Conservation (phyloP, 2,329 filamentous ascomycete genomes). For the Sphaerulina vaccinii region DNA sequence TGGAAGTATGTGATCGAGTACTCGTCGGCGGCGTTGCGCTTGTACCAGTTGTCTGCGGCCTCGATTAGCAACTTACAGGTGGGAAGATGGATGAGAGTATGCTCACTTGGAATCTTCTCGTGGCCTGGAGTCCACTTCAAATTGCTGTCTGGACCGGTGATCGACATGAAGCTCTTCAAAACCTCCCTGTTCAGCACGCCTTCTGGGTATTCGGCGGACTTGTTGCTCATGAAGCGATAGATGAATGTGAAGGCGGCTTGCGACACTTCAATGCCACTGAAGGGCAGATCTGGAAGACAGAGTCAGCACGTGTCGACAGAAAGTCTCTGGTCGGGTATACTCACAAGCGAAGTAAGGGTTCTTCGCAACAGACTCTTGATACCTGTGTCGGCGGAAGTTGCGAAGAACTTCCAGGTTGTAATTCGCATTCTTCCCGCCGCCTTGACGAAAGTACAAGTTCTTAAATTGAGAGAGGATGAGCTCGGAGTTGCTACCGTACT, state of each 20-base stretch:
- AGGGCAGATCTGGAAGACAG: no score
- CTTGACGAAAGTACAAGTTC: conserved; percentile 30
- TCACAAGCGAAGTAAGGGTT: conserved; percentile 38
- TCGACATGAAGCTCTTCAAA: conserved; percentile 43
- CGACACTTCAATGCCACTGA: conserved; percentile 33
- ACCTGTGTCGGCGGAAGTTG: conserved; percentile 29
- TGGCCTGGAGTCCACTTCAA: conserved; percentile 36
- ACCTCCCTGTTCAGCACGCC: conserved; percentile 39
- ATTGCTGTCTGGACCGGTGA: conserved; percentile 37
- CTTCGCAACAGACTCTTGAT: conserved; percentile 31
- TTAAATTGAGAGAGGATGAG: conserved; percentile 25
- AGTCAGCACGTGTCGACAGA: no score
- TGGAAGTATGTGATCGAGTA: conserved; percentile 34
- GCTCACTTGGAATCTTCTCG: conserved; percentile 47
- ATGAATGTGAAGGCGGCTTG: conserved; percentile 37
- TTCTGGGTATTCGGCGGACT: conserved; percentile 40
- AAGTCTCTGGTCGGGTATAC: no score
- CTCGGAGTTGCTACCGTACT: conserved; percentile 25
- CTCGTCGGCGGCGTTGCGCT: conserved; percentile 31
- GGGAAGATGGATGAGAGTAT: no score
- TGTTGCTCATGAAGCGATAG: conserved; percentile 43
- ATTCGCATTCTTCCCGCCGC: conserved; percentile 24
- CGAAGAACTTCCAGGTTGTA: conserved; percentile 35
- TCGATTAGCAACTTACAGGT: no score
- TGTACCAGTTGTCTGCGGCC: conserved; percentile 43